phyloP scores from a whole-genome alignment of 257 asterid genomes.

The Anisodus tanguticus region DNA sequence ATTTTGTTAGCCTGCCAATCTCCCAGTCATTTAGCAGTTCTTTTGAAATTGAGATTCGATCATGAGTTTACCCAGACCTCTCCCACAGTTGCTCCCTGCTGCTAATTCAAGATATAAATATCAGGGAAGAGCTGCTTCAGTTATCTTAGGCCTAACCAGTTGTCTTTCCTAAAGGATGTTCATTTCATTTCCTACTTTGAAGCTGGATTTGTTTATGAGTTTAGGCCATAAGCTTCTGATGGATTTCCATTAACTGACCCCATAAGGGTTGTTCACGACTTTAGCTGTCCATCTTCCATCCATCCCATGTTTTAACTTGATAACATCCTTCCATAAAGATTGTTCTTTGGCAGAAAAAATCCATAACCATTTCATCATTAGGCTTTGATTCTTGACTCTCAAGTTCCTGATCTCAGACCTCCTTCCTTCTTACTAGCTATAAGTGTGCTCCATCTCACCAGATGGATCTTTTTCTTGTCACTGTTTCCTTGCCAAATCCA shows the following conservation, averaged over 20 bases:
- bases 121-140: not conserved
- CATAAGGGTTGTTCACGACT: not conserved
- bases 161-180: not conserved
- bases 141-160: not conserved
- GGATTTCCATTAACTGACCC: not conserved
- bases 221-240: not conserved
- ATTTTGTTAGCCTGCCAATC: not conserved
- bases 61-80: not conserved
- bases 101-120: constrained; percentile 11
- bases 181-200: constrained; percentile 13
- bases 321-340: not conserved
- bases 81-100: not conserved
- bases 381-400: not conserved
- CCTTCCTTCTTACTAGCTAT: not conserved
- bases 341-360: not conserved
- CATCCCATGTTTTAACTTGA: constrained; percentile 2
- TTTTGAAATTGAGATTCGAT: not conserved
- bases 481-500: constrained; percentile 8
- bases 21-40: not conserved
- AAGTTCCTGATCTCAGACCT: not conserved
- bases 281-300: not conserved
- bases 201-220: not conserved
- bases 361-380: not conserved
- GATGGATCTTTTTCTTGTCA: not conserved
- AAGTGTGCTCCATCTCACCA: not conserved